Base-by-base conservation (phyloP, 208 protist genomes). In the Acanthamoeba polyphaga region DNA sequence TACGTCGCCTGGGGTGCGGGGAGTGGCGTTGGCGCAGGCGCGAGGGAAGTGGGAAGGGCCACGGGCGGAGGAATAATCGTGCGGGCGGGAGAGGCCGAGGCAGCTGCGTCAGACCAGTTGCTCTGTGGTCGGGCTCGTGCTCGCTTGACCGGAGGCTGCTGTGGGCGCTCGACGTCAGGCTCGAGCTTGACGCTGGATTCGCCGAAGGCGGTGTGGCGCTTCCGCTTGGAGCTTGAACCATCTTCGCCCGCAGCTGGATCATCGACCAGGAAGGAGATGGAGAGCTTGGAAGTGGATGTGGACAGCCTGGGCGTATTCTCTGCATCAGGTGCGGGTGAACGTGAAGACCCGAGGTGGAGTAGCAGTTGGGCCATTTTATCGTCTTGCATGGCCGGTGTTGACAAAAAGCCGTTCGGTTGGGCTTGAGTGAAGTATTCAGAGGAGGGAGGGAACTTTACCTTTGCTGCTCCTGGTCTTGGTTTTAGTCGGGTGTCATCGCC, bases 191-290 rank as follows among this genome's bases (percentile, higher is more conserved):
- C 43, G 43, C 43, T 1, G 43, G 43, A 49, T 3, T 49, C 43
- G 43, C 43, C 2, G 43, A 49, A 5, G 43, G 6, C 43, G 43
- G 3, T 5, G 19, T 15, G 13, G 24, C 27, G 62, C 62, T 68
- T 68, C 62, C 62, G 13, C 62, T 68, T 68, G 2, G 53, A 1
- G 15, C 53, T 58, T 51, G 29, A 43, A 38, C 70, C 49, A 3
- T n/a, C 70, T n/a, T 43, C 32, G 4, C 0, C 15, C 5, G 22
- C 22, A 82, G 29, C 10, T 74, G 66, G 66, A 29, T 4, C 1
- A n/a, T 85, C 76, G 13, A 85, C 10, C 15, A 85, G 76, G 76
- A 85, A 85, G 46, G 76, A 85, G 46, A 85, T 85, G n/a, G 76
- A n/a, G 46, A 29, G 76, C 76, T 85, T 85, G 9, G 15, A 22